phyloP scores from a whole-genome alignment of 2,329 filamentous ascomycete species.

The Pseudogymnoascus sp. region DNA sequence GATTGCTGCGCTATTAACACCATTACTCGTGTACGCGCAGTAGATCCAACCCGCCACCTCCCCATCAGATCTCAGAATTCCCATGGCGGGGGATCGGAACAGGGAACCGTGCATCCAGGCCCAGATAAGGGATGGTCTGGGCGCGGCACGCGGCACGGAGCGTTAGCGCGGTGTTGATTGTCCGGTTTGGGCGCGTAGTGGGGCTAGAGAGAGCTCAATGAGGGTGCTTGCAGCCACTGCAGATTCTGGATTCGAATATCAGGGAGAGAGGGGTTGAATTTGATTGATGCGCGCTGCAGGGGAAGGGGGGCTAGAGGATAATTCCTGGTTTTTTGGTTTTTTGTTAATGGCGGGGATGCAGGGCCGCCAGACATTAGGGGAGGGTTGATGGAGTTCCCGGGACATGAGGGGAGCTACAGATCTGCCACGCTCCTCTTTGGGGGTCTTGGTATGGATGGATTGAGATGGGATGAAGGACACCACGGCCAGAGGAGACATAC shows the following conservation, averaged over 20 bases:
- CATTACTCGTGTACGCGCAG: neutral
- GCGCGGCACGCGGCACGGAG: conserved; percentile 4
- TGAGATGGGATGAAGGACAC: neutral
- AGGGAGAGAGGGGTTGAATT: neutral
- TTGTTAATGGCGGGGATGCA: neutral
- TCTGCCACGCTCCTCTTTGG: neutral
- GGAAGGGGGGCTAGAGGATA: neutral
- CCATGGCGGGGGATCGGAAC: conserved; percentile 2
- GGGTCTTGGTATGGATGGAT: neutral
- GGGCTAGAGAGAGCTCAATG: neutral
- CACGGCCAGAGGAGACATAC: neutral
- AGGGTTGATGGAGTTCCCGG: neutral
- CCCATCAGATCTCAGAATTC: neutral
- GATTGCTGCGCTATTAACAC: neutral
- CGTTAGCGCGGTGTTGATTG: neutral
- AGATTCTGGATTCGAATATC: neutral
- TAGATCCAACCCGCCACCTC: neutral
- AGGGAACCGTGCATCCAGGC: neutral
- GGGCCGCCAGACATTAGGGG: neutral
- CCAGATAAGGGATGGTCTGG: neutral
- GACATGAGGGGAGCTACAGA: neutral
- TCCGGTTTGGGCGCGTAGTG: conserved; percentile 1
- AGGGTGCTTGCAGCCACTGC: neutral
- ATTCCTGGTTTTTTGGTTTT: neutral
- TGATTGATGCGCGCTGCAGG: conserved; percentile 6